Evolutionary conservation across 139 green algal species (phyloP).

Genomic region (Micractinium sp.): DNA sequence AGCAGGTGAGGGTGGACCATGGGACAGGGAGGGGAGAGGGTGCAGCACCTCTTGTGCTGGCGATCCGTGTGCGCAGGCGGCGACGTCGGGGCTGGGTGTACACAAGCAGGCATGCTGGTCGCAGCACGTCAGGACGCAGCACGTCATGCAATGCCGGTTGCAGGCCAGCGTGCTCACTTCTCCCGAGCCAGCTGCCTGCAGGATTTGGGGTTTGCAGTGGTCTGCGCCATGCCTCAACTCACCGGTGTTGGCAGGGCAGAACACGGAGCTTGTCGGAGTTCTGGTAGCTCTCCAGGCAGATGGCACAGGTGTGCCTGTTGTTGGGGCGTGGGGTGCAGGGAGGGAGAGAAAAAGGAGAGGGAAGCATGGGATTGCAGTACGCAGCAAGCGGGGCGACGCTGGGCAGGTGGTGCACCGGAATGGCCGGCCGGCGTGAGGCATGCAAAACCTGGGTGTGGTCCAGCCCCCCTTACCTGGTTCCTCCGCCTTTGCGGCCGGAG

Average conservation of each 20-base stretch:
- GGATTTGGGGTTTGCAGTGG: too few relatives aligned
- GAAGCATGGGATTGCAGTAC: background rate
- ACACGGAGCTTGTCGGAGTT: conserved; percentile 67
- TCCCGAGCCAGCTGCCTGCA: too few relatives aligned
- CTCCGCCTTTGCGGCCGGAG: conserved; percentile 44
- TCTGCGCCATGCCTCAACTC: background rate
- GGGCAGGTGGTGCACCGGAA: too few relatives aligned
- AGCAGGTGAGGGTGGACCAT: background rate
- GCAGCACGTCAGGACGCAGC: background rate
- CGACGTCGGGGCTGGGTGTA: too few relatives aligned
- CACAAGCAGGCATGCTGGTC: background rate
- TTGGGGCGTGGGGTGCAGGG: too few relatives aligned
- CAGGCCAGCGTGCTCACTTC: too few relatives aligned
- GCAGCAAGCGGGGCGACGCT: too few relatives aligned
- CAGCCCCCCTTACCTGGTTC: conserved; percentile 31
- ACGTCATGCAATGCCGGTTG: background rate
- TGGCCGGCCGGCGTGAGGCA: too few relatives aligned
- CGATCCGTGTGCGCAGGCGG: too few relatives aligned
- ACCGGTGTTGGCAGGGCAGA: conserved; percentile 72
- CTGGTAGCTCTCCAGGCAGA: conserved; percentile 69
- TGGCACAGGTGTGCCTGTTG: background rate
- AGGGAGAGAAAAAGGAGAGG: background rate
- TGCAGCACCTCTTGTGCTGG: too few relatives aligned
- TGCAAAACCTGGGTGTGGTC: too few relatives aligned
- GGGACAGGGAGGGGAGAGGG: background rate